Base-by-base conservation (phyloP, 495 filamentous ascomycete genomes). In the Letharia lupina region DNA sequence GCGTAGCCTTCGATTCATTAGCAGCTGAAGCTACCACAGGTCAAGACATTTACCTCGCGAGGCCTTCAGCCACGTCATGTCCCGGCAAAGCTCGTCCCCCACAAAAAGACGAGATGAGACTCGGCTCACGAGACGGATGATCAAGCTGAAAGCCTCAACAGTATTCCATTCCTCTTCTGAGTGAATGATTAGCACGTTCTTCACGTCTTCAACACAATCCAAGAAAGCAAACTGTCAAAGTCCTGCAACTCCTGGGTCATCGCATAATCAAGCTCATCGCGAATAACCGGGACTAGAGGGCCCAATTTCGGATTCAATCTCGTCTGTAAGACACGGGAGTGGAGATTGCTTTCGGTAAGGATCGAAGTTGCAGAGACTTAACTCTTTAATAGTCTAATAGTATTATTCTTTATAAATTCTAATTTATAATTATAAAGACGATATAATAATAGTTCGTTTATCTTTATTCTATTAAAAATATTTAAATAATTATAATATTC, bases 61-160 rank as follows among this genome's bases (percentile, higher is more conserved):
- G 23, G 60, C 40, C 13, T 44, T 61, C 40, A 47, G 41, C 40
- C 60, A 61, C 10, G 20, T 45, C 40, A 44, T 33, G 18, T 61
- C 10, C 13, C 40, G 39, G 35, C 41, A 61, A 8, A 47, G 39
- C 45, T 44, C n/a, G 0, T 61, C 39, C 0, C 60, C 60, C 0
- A 61, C 60, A 2, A 47, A 61, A 33, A 44, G 60, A 33, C 41
- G 60, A 61, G 60, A 44, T 44, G 40, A 61, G 40, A 61, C 40
- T 45, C 20, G 39, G 13, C 39, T 44, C 18, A 61, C 35, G 15
- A 61, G 41, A 33, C 41, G 60, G 41, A 61, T 44, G 20, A 61
- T 16, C 15, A 47, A 33, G n/a, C 11, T 4, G 31, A 61, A 47
- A 16, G 60, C 60, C 15, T 61, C 16, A 15, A 18, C 13, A 15